phyloP scores from a whole-genome alignment of 805 yeast genomes.

The Candida manassasensis region DNA sequence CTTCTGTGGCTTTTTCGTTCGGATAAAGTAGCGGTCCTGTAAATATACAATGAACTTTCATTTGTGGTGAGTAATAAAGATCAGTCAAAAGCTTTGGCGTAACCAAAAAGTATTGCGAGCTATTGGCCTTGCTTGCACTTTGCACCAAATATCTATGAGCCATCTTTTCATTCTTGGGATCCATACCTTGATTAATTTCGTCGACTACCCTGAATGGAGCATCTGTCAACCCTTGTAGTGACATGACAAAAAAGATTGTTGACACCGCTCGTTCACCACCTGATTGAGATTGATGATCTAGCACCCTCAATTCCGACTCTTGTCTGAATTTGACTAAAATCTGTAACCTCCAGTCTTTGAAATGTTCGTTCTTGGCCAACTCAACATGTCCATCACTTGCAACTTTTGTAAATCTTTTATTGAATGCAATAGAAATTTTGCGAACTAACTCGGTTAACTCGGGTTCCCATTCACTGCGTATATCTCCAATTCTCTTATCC shows the following conservation, averaged over 20 bases:
- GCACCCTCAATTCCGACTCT: constrained; percentile 58
- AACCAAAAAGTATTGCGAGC: constrained; percentile 82
- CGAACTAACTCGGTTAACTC: constrained; percentile 49
- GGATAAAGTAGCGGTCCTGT: constrained; percentile 27
- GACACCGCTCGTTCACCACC: constrained; percentile 98
- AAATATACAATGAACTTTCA: constrained; percentile 80
- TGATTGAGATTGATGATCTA: constrained; percentile 87
- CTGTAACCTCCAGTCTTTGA: constrained; percentile 75
- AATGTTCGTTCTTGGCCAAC: constrained; percentile 47
- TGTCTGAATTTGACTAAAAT: constrained; percentile 85
- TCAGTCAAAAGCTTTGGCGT: constrained; percentile 87
- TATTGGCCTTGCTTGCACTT: constrained; percentile 58
- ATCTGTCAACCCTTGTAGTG: constrained; percentile 80
- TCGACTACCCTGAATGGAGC: constrained; percentile 96
- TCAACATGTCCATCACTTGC: constrained; percentile 89
- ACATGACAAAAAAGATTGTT: constrained; percentile 83
- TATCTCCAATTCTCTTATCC: constrained; percentile 32
- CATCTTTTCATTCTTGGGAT: constrained; percentile 80
- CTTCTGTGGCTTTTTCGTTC: constrained; percentile 5
- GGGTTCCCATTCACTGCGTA: constrained; percentile 56
- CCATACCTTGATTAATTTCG: constrained; percentile 99
- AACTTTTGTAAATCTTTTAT: constrained; percentile 60
- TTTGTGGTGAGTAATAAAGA: constrained; percentile 67
- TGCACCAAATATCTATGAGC: constrained; percentile 84
- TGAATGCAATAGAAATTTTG: constrained; percentile 60